phyloP scores from a whole-genome alignment of 306 rosid genomes.

The Hippophae tibetana region DNA sequence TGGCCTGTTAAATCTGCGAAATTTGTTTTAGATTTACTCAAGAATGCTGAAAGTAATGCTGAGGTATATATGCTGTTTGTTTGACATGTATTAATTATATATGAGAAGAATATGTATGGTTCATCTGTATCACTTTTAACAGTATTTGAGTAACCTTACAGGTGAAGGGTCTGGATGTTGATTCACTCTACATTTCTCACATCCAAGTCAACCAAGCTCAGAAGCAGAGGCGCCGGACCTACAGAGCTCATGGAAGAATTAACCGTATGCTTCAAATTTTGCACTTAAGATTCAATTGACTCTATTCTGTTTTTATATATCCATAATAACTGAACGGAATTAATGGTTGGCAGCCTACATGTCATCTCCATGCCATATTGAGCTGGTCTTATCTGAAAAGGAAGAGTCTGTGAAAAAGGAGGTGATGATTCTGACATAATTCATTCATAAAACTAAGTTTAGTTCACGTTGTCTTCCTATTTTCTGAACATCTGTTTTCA shows the following conservation, averaged over 20 bases:
- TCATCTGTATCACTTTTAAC: too few relatives aligned
- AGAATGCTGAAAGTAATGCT: conserved; percentile 94
- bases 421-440: conserved; percentile 25
- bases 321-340: too few relatives aligned
- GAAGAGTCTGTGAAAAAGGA: conserved; percentile 89
- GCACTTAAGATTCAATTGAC: background rate
- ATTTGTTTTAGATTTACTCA: conserved; percentile 72
- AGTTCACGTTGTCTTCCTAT: too few relatives aligned
- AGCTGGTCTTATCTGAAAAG: conserved; percentile 71
- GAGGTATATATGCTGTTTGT: conserved; percentile 33
- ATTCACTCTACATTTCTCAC: conserved; percentile 64
- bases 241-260: conserved; percentile 92
- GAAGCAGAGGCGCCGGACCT: conserved; percentile 84
- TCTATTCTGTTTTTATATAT: background rate
- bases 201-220: conserved; percentile 88
- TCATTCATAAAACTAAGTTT: too few relatives aligned
- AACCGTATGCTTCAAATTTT: conserved; percentile 42
- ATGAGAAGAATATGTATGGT: too few relatives aligned
- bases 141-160: background rate
- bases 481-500: background rate
- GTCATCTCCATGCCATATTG: conserved; percentile 97
- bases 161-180: conserved; percentile 93
- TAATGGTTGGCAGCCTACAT: conserved; percentile 51
- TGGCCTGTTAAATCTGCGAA: conserved; percentile 92
- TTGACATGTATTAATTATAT: too few relatives aligned